These are phyloP conservation scores for Larix sibirica DNA, from an alignment of 83 land plant species.

Conservation along the genomic window DNA sequence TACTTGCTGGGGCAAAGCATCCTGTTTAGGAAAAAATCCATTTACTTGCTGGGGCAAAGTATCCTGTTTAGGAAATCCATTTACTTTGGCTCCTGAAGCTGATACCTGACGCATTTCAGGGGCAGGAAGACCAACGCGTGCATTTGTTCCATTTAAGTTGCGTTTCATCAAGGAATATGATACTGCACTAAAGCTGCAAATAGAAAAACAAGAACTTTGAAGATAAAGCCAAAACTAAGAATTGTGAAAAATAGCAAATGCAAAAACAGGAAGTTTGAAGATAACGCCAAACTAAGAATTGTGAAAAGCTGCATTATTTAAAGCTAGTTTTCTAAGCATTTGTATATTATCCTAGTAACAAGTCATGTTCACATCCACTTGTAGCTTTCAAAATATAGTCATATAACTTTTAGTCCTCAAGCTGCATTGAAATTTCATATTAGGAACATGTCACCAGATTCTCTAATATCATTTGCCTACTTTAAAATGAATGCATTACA, in stretches of 20 bases:
- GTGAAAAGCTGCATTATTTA: neutral
- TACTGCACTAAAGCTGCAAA: conserved; percentile 81
- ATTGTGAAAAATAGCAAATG: neutral
- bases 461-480: neutral
- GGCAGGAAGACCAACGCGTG: conserved; percentile 16
- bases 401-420: neutral
- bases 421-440: neutral
- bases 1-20: no score
- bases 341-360: neutral
- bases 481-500: neutral
- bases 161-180: conserved; percentile 58
- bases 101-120: conserved; percentile 11
- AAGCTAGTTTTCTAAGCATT: neutral
- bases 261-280: neutral
- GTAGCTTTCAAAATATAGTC: neutral
- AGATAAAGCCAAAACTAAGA: neutral
- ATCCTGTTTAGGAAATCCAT: neutral
- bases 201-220: neutral
- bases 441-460: neutral
- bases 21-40: no score
- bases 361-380: neutral
- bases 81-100: conserved; percentile 17
- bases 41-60: no score
- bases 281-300: neutral
- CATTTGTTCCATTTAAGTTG: conserved; percentile 31